phyloP scores from a whole-genome alignment of 2,329 filamentous ascomycete species.

The Sporothrix globosa region DNA sequence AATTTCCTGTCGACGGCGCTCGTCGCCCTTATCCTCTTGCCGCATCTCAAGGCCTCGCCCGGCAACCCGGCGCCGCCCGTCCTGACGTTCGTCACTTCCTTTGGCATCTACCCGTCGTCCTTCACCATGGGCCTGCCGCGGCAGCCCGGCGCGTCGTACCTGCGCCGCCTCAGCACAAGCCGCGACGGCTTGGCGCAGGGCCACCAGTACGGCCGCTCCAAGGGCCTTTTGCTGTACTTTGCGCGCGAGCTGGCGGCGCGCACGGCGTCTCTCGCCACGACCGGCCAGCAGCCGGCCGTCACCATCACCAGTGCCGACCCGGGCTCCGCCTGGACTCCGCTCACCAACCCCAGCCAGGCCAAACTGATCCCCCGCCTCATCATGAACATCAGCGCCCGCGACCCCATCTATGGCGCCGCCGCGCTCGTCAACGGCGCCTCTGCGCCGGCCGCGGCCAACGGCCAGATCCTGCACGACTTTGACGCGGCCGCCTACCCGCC shows the following conservation, averaged over 20 bases:
- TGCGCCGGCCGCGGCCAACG: constrained; percentile 40
- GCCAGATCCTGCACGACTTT: constrained; percentile 47
- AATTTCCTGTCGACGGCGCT: constrained; percentile 46
- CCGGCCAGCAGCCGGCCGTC: constrained; percentile 35
- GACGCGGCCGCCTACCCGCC: constrained; percentile 45
- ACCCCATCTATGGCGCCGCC: constrained; percentile 45
- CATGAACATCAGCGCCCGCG: constrained; percentile 46
- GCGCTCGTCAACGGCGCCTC: constrained; percentile 47
- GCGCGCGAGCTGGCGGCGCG: constrained; percentile 44
- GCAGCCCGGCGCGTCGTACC: constrained; percentile 42
- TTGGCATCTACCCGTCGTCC: constrained; percentile 46
- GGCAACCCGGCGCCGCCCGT: constrained; percentile 44
- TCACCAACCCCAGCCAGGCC: constrained; percentile 44
- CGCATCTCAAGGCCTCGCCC: constrained; percentile 38
- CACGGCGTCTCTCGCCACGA: constrained; percentile 30
- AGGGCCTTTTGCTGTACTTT: constrained; percentile 46
- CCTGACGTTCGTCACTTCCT: constrained; percentile 46
- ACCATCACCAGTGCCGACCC: constrained; percentile 48
- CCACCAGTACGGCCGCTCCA: constrained; percentile 47
- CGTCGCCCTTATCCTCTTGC: constrained; percentile 43
- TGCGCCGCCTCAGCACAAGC: constrained; percentile 45
- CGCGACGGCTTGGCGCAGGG: constrained; percentile 44
- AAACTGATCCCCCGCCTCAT: constrained; percentile 46
- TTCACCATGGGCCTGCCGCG: constrained; percentile 44
- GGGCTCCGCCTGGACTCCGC: constrained; percentile 46